These are phyloP conservation scores for Chaetomium cochliodes DNA, from an alignment of 495 filamentous ascomycete species.

Conservation along the genomic window DNA sequence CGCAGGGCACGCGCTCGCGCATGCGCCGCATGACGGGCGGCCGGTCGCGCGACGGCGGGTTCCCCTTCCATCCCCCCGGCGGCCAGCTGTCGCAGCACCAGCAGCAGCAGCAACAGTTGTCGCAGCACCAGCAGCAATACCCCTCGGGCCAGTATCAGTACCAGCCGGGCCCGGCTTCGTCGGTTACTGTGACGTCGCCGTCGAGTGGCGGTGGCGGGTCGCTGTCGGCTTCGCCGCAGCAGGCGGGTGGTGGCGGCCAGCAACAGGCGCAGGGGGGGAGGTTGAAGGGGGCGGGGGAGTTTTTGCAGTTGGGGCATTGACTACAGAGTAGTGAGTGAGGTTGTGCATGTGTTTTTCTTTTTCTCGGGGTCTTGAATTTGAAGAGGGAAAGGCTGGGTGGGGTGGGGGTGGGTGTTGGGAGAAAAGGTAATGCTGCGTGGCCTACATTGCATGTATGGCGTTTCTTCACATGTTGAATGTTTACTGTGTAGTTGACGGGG, in stretches of 20 bases:
- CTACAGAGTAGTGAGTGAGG: neutral
- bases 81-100: too few species aligned
- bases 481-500: neutral
- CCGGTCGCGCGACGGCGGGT: neutral
- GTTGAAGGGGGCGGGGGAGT: slow-evolving; percentile 29
- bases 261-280: slow-evolving; percentile 5
- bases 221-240: neutral
- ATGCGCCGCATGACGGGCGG: neutral
- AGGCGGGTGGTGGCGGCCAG: neutral
- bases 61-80: neutral
- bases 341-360: neutral
- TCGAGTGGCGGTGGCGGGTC: neutral
- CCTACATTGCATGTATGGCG: slow-evolving; percentile 3
- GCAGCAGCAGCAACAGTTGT: slow-evolving; percentile 9
- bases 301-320: slow-evolving; percentile 18
- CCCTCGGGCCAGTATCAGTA: neutral
- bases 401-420: neutral
- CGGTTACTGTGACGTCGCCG: too few species aligned
- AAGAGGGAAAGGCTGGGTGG: neutral
- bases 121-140: slow-evolving; percentile 1
- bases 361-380: neutral
- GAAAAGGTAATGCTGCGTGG: neutral
- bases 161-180: too few species aligned
- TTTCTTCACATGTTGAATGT: neutral
- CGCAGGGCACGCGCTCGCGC: slow-evolving; percentile 38